phyloP scores from a whole-genome alignment of 768 basidiomycete genomes.

The Krasilnikovozyma curviuscula region DNA sequence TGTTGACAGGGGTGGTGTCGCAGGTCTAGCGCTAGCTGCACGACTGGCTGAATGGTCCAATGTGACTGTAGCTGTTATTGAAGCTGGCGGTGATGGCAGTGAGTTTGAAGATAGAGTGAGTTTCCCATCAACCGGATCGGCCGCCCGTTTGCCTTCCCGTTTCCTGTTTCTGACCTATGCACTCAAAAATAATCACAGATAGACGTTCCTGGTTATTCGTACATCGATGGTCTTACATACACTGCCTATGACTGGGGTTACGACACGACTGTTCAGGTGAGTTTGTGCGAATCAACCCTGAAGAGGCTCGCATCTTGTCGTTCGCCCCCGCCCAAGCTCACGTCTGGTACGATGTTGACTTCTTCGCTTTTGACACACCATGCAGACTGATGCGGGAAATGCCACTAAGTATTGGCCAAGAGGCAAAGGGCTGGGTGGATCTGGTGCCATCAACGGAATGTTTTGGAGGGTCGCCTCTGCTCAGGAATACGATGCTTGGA shows the following conservation, averaged over 20 bases:
- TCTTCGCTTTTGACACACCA: slow-evolving; percentile 28
- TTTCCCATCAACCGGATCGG: background rate
- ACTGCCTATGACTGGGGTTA: slow-evolving; percentile 14
- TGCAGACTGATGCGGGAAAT: slow-evolving; percentile 20
- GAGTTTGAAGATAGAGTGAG: background rate
- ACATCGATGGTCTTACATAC: slow-evolving; percentile 2
- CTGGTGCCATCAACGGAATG: slow-evolving; percentile 49
- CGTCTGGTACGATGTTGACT: background rate
- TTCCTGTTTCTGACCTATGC: background rate
- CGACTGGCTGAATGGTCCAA: slow-evolving; percentile 8
- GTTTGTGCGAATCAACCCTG: slow-evolving; percentile 1
- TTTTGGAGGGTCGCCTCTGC: slow-evolving; percentile 28
- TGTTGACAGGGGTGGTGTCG: slow-evolving; percentile 4
- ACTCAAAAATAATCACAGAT: background rate
- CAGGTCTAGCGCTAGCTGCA: slow-evolving; percentile 8
- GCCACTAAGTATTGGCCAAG: slow-evolving; percentile 13
- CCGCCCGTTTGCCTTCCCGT: background rate
- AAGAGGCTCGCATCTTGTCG: background rate
- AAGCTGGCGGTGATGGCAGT: slow-evolving; percentile 4
- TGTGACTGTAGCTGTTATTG: slow-evolving; percentile 5
- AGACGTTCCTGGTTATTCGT: slow-evolving; percentile 7
- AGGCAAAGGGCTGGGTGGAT: slow-evolving; percentile 52
- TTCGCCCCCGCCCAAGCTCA: background rate
- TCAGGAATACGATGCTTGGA: slow-evolving; percentile 31
- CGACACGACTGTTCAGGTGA: slow-evolving; percentile 18